Conservation (phyloP, 2,329 filamentous ascomycete genomes). For the Myriosclerotinia duriaeana region DNA sequence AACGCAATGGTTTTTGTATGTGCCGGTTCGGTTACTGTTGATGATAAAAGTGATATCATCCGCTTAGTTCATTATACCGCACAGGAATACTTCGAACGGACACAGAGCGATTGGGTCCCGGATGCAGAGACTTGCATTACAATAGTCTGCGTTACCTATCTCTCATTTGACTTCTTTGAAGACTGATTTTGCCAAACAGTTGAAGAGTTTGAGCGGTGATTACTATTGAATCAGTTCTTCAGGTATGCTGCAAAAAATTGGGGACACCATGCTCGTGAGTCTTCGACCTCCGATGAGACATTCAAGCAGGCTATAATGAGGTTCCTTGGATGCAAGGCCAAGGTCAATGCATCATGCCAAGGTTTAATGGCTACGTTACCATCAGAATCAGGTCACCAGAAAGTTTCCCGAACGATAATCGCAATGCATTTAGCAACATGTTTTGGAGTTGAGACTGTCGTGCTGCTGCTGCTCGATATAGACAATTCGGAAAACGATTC, state of each 20-base stretch:
- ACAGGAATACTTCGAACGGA: conserved; percentile 38
- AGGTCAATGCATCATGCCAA: conserved; percentile 2
- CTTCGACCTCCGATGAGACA: not conserved
- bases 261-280: not conserved
- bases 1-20: conserved; percentile 33
- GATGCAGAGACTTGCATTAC: conserved; percentile 31
- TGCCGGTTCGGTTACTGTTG: conserved; percentile 30
- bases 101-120: conserved; percentile 25
- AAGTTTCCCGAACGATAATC: not conserved
- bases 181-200: conserved; percentile 30
- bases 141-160: conserved; percentile 37
- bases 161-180: conserved; percentile 37
- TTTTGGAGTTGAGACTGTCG: not conserved
- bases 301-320: not conserved
- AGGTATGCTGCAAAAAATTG: not conserved
- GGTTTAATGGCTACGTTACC: not conserved
- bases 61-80: conserved; percentile 38
- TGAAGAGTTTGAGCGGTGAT: conserved; percentile 31
- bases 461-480: not conserved
- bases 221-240: conserved; percentile 17
- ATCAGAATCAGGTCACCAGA: no score
- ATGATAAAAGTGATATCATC: conserved; percentile 19
- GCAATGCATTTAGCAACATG: conserved; percentile 14
- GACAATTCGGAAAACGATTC: not conserved
- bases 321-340: conserved; percentile 2